These are phyloP conservation scores for Ustilago hordei DNA, from an alignment of 1,284 basidiomycete species.

Conservation along the genomic window DNA sequence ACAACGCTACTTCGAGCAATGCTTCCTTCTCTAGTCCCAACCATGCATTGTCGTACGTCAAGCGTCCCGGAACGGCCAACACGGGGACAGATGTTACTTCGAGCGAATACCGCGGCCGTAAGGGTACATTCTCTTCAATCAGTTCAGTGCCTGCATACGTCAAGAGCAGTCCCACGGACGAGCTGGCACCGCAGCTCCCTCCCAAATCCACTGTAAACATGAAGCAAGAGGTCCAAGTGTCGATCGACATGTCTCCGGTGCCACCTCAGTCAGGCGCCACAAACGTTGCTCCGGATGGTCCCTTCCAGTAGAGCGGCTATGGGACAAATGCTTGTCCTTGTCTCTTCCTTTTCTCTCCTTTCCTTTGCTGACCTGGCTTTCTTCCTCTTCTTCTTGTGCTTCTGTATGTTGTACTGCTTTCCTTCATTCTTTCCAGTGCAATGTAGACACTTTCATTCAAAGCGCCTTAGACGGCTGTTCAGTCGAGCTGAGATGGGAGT, in stretches of 20 bases:
- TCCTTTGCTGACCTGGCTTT: background rate
- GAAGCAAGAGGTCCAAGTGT: constrained; percentile 22
- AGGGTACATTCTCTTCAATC: constrained; percentile 29
- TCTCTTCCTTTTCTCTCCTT: background rate
- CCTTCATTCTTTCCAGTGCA: background rate
- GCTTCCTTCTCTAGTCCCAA: constrained; percentile 3
- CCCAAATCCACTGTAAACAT: constrained; percentile 10
- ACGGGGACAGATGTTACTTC: constrained; percentile 8
- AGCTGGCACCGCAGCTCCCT: constrained; percentile 8
- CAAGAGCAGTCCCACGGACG: constrained; percentile 11
- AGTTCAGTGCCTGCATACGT: constrained; percentile 25
- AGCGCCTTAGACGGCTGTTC: background rate
- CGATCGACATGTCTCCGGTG: constrained; percentile 26
- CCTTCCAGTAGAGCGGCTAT: background rate
- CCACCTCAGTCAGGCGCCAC: background rate
- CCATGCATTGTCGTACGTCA: constrained; percentile 27
- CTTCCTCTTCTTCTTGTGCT: background rate
- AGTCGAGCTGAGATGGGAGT: background rate
- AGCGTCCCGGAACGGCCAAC: constrained; percentile 33
- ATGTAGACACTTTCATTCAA: constrained; percentile 20
- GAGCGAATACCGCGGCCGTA: constrained; percentile 3
- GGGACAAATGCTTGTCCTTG: background rate
- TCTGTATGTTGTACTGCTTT: constrained; percentile 1
- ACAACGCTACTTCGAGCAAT: constrained; percentile 5
- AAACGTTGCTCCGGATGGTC: background rate